Evolutionary conservation across 441 rosid genomes (phyloP).

Genomic region (Oxalis stricta): DNA sequence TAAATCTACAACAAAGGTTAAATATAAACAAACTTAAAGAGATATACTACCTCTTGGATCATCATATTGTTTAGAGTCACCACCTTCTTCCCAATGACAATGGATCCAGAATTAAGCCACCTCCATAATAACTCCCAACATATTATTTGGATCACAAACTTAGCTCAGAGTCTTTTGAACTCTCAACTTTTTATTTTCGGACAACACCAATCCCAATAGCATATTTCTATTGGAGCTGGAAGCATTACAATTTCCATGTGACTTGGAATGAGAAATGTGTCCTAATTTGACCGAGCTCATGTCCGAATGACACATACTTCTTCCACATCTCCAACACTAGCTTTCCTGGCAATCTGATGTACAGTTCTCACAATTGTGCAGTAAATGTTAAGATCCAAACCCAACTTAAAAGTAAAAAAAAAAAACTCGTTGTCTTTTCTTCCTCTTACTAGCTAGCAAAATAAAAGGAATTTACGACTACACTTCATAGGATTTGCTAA

Average conservation of each 20-base stretch:
- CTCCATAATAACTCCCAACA: constrained; percentile 31
- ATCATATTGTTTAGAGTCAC: constrained; percentile 59
- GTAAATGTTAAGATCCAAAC: no score
- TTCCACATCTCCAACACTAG: constrained; percentile 11
- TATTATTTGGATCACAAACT: constrained; percentile 9
- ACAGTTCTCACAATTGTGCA: constrained; percentile 17
- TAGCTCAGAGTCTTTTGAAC: constrained; percentile 14
- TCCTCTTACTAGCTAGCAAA: no score
- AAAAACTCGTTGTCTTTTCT: no score
- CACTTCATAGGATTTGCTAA: no score
- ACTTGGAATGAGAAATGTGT: constrained; percentile 9
- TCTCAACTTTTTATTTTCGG: constrained; percentile 14
- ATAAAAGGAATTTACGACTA: no score
- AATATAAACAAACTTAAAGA: no score
- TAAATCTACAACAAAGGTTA: no score
- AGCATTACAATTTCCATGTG: constrained; percentile 11
- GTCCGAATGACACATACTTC: constrained; percentile 12
- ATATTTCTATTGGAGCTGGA: constrained; percentile 20
- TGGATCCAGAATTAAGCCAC: constrained; percentile 50
- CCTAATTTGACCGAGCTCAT: constrained; percentile 5
- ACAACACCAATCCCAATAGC: constrained; percentile 44
- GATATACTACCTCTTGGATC: constrained; percentile 81
- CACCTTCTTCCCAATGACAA: constrained; percentile 50
- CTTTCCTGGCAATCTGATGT: constrained; percentile 12
- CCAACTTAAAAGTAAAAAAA: no score